phyloP scores from a whole-genome alignment of 495 filamentous ascomycete species.

The Neurospora terricola region DNA sequence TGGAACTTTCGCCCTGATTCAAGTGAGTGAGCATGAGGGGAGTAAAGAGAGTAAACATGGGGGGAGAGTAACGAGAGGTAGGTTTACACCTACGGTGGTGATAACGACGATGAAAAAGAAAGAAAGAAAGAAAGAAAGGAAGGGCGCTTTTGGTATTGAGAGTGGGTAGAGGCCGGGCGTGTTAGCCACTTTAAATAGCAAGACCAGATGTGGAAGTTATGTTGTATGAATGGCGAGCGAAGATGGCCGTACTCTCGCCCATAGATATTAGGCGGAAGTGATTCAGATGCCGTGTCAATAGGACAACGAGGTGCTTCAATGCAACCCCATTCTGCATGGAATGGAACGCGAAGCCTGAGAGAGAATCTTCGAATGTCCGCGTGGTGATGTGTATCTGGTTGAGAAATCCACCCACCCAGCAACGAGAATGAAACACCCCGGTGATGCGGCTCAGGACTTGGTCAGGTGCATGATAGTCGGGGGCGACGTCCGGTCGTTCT shows the following conservation, averaged over 20 bases:
- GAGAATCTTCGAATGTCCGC: neutral
- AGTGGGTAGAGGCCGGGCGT: neutral
- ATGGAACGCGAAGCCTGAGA: neutral
- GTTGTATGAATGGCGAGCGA: neutral
- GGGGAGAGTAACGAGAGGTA: neutral
- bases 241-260: neutral
- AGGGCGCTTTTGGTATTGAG: neutral
- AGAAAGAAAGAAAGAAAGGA: neutral
- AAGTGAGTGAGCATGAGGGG: neutral
- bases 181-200: neutral
- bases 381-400: neutral
- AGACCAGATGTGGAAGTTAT: neutral
- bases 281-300: neutral
- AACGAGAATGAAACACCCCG: neutral
- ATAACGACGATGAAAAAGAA: neutral
- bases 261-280: neutral
- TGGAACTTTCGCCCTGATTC: neutral
- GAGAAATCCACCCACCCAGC: neutral
- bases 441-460: neutral
- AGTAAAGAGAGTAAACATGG: neutral
- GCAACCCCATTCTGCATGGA: neutral
- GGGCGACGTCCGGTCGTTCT: neutral
- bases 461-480: neutral
- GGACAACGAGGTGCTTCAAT: neutral
- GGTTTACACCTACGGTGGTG: neutral